phyloP scores from a whole-genome alignment of 2,329 filamentous ascomycete genomes.

The Fonsecaea pugnacius region DNA sequence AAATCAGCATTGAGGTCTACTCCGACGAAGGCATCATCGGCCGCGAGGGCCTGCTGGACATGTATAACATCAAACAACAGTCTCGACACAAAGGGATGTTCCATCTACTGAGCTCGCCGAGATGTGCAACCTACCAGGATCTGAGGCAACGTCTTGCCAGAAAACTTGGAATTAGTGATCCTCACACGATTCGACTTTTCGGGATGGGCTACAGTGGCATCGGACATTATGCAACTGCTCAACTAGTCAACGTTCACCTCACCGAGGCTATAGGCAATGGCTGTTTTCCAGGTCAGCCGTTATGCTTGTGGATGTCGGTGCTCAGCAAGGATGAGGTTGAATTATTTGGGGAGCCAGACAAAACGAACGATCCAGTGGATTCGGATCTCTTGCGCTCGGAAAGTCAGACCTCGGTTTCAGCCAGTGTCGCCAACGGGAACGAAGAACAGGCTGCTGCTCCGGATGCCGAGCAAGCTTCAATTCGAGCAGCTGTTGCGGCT shows the following conservation, averaged over 20 bases:
- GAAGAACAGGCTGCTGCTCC: conserved; percentile 26
- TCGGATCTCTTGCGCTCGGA: background rate
- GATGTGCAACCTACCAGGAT: conserved; percentile 26
- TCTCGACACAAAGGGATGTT: conserved; percentile 24
- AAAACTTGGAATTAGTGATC: conserved; percentile 25
- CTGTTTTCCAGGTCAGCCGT: conserved; percentile 14
- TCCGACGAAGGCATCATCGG: conserved; percentile 43
- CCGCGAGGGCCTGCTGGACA: conserved; percentile 47
- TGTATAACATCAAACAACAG: conserved; percentile 45
- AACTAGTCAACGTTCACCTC: conserved; percentile 22
- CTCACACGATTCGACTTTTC: conserved; percentile 31
- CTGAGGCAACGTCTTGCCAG: conserved; percentile 27
- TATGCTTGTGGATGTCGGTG: conserved; percentile 36
- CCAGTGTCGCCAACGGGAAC: background rate
- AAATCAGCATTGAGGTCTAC: conserved; percentile 48
- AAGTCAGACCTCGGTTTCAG: background rate
- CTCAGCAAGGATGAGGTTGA: conserved; percentile 33
- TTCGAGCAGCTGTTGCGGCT: conserved; percentile 29
- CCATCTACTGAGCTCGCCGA: conserved; percentile 16
- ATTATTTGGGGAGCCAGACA: conserved; percentile 29
- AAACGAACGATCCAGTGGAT: background rate
- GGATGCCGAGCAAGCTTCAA: conserved; percentile 34
- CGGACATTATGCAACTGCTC: conserved; percentile 28
- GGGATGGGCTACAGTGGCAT: conserved; percentile 27
- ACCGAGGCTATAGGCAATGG: conserved; percentile 16